Evolutionary conservation across 2,329 filamentous ascomycete species (phyloP).

Genomic region (Basipetospora chlamydospora): DNA sequence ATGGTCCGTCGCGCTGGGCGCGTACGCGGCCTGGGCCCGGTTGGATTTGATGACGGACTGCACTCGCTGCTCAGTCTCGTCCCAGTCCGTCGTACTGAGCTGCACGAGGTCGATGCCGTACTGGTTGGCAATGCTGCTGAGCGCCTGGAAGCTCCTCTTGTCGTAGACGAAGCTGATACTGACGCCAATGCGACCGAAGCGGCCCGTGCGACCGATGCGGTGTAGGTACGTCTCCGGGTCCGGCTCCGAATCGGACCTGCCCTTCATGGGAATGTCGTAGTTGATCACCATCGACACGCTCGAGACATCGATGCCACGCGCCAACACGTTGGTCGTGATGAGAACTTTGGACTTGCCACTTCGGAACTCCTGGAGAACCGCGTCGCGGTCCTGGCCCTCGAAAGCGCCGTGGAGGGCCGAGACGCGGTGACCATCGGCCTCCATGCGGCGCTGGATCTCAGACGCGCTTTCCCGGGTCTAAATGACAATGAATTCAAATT

Average conservation of each 20-base stretch:
- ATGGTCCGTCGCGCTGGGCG: constrained; percentile 28
- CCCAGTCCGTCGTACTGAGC: constrained; percentile 80
- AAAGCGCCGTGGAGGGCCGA: constrained; percentile 79
- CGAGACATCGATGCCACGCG: constrained; percentile 84
- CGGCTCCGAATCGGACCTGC: constrained; percentile 62
- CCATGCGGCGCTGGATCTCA: constrained; percentile 77
- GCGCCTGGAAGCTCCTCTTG: constrained; percentile 62
- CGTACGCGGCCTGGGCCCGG: constrained; percentile 40
- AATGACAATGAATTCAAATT: background rate
- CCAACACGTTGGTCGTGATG: constrained; percentile 92
- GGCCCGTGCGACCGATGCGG: constrained; percentile 90
- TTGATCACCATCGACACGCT: constrained; percentile 97
- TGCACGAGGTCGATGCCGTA: constrained; percentile 71
- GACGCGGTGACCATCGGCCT: constrained; percentile 78
- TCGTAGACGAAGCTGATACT: constrained; percentile 91
- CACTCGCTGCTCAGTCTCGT: constrained; percentile 69
- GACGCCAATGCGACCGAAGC: constrained; percentile 92
- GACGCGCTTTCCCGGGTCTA: constrained; percentile 75
- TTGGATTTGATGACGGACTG: constrained; percentile 67
- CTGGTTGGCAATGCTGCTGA: constrained; percentile 64
- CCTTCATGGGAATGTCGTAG: constrained; percentile 73
- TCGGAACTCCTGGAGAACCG: constrained; percentile 75
- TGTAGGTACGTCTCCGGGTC: constrained; percentile 95
- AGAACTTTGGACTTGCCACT: constrained; percentile 82
- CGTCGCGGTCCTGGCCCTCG: constrained; percentile 70